phyloP scores from a whole-genome alignment of 1,139 yeast genomes.

The Yamadazyma dendronema region DNA sequence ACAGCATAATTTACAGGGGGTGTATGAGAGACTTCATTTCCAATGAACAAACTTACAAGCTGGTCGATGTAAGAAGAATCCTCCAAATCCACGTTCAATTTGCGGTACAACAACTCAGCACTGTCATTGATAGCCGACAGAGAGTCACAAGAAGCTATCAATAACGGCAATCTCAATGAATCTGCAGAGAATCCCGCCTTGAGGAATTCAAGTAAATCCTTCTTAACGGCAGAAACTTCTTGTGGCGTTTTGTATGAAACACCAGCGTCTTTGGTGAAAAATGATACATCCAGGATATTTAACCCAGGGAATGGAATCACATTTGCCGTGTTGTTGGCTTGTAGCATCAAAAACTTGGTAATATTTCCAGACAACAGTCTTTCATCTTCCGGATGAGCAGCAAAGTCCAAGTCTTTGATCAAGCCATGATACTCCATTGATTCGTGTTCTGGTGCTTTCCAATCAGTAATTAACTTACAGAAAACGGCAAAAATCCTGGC shows the following conservation, averaged over 20 bases:
- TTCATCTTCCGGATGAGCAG: conserved; percentile 33
- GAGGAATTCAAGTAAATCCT: conserved; percentile 31
- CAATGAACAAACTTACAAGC: conserved; percentile 48
- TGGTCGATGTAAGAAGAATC: conserved; percentile 38
- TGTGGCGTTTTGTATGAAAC: conserved; percentile 49
- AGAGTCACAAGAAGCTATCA: conserved; percentile 67
- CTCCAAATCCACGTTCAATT: conserved; percentile 54
- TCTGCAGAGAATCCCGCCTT: conserved; percentile 39
- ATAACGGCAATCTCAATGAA: conserved; percentile 39
- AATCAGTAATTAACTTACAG: conserved; percentile 49
- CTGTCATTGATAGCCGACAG: conserved; percentile 51
- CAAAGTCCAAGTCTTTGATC: conserved; percentile 27
- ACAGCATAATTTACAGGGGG: conserved; percentile 56
- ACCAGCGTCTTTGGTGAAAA: conserved; percentile 69
- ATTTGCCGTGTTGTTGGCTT: conserved; percentile 33
- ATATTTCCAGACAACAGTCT: conserved; percentile 45
- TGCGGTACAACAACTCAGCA: conserved; percentile 52
- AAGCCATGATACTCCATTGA: conserved; percentile 40
- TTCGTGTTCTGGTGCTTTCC: conserved; percentile 52
- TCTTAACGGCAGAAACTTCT: conserved; percentile 48
- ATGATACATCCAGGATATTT: conserved; percentile 50
- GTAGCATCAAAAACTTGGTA: conserved; percentile 55
- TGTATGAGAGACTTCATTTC: conserved; percentile 32
- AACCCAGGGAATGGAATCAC: conserved; percentile 58
- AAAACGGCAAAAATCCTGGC: conserved; percentile 65